Evolutionary conservation across 768 basidiomycete species (phyloP).

Genomic region (Pisolithus albus): DNA sequence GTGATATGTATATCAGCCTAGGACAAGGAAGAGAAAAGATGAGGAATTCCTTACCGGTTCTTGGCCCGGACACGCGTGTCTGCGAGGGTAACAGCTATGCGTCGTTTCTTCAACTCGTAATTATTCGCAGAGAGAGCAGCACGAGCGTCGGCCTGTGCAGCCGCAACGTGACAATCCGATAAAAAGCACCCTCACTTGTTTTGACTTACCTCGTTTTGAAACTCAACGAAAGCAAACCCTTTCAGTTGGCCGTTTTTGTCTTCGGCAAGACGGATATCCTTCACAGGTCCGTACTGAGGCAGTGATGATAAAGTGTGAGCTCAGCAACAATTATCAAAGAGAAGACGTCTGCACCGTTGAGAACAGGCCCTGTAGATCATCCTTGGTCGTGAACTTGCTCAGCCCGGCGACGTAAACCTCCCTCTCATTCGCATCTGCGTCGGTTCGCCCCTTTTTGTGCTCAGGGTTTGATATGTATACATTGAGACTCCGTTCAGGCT

Average conservation of each 20-base stretch:
- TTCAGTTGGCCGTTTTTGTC: slow-evolving; percentile 66
- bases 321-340: not conserved
- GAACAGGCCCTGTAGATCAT: slow-evolving; percentile 76
- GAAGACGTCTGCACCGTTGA: slow-evolving; percentile 45
- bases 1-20: not conserved
- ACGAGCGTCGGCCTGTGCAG: slow-evolving; percentile 55
- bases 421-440: slow-evolving; percentile 74
- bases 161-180: not conserved
- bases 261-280: slow-evolving; percentile 70
- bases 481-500: slow-evolving; percentile 57
- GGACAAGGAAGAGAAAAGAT: too few relatives aligned
- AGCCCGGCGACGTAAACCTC: slow-evolving; percentile 89
- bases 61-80: slow-evolving; percentile 60
- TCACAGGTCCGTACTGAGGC: slow-evolving; percentile 71
- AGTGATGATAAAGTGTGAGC: slow-evolving; percentile 1
- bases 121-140: slow-evolving; percentile 78
- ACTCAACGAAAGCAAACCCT: slow-evolving; percentile 93
- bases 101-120: slow-evolving; percentile 80
- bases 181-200: not conserved
- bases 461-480: slow-evolving; percentile 90
- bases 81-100: slow-evolving; percentile 81
- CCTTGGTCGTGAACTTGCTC: slow-evolving; percentile 67
- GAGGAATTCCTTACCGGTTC: slow-evolving; percentile 36
- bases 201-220: slow-evolving; percentile 60
- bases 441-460: slow-evolving; percentile 83